A percentile compares a stretch with the other conserved stretches of the same genome.
phyloP scores from a whole-genome alignment of 148 eudicot species.

The Pouteria glomerata region DNA sequence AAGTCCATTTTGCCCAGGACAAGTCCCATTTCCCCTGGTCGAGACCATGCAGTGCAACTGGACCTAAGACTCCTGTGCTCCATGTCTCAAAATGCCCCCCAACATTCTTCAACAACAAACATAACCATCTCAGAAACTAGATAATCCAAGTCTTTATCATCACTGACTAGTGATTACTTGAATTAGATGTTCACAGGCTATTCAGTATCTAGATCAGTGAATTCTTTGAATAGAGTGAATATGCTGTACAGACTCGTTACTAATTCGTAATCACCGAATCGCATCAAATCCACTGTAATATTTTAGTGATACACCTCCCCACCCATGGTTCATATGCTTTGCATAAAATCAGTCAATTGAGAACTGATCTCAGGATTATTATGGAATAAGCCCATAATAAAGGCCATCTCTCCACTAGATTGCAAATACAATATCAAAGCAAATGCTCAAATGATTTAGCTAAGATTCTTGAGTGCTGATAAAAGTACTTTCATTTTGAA shows the following conservation, averaged over 20 bases:
- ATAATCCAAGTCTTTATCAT: background rate
- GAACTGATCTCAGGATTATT: background rate
- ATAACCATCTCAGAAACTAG: constrained; percentile 3
- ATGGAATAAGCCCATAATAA: background rate
- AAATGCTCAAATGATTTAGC: background rate
- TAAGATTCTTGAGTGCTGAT: background rate
- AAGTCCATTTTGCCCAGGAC: constrained; percentile 58
- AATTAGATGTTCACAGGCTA: background rate
- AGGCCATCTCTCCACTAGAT: background rate
- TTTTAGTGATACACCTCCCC: background rate
- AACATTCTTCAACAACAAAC: constrained; percentile 47
- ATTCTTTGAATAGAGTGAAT: background rate
- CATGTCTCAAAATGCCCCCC: constrained; percentile 78
- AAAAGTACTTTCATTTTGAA: background rate
- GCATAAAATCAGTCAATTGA: too few relatives aligned
- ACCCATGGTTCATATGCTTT: background rate
- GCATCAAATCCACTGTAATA: background rate
- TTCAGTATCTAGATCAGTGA: background rate
- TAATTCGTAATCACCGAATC: background rate
- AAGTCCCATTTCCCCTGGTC: constrained; percentile 52
- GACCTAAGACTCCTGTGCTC: constrained; percentile 54
- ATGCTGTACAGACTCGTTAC: background rate
- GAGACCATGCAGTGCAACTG: constrained; percentile 56
- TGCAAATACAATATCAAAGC: background rate
- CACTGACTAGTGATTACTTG: background rate